phyloP scores from a whole-genome alignment of 2,329 filamentous ascomycete genomes.

The Aspergillus jensenii region DNA sequence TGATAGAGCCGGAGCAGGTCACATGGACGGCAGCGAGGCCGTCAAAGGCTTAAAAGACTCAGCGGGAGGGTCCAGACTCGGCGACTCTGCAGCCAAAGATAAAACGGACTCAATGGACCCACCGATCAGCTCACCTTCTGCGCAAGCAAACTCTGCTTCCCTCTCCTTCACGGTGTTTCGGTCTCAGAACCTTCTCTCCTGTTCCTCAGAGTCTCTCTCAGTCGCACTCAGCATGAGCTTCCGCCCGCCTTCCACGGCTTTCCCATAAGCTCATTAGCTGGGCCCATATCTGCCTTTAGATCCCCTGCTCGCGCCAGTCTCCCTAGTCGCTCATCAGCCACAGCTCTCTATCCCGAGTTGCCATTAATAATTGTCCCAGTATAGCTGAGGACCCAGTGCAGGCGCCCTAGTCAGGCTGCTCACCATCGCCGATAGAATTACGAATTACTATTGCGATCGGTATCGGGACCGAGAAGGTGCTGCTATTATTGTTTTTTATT shows the following conservation, averaged over 20 bases:
- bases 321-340: neutral
- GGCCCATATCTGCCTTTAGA: neutral
- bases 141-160: neutral
- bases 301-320: neutral
- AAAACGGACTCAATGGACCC: conserved; percentile 10
- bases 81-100: conserved; percentile 5
- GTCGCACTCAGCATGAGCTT: neutral
- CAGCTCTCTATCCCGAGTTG: neutral
- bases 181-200: neutral
- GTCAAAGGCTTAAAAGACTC: neutral
- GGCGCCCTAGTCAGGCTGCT: no score
- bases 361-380: conserved; percentile 8
- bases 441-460: conserved; percentile 3
- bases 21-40: conserved; percentile 10
- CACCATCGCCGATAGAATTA: no score
- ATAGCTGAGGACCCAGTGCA: neutral
- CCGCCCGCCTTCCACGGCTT: neutral
- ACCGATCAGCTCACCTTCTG: conserved; percentile 4
- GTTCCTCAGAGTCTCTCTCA: no score
- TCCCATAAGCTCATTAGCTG: conserved; percentile 5
- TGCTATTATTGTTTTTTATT: neutral
- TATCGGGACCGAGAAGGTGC: neutral
- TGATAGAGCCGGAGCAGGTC: conserved; percentile 1
- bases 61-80: conserved; percentile 16
- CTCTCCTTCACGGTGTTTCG: neutral